phyloP scores from a whole-genome alignment of 1,284 basidiomycete species.

The Binderoboletus segoi region DNA sequence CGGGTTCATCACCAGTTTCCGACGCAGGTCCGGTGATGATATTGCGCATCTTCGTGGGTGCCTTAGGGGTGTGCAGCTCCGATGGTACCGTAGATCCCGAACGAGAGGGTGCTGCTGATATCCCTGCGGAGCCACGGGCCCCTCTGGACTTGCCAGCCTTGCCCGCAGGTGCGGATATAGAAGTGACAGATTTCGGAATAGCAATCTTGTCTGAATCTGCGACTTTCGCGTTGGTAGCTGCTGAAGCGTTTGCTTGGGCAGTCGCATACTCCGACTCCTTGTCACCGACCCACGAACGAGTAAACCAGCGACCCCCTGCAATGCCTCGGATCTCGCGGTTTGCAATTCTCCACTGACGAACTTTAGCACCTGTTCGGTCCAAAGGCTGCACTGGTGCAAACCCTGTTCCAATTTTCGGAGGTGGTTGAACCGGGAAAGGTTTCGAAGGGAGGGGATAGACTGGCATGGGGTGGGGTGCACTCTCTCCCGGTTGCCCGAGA shows the following conservation, averaged over 20 bases:
- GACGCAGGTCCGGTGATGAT: slow-evolving; percentile 48
- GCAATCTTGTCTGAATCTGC: slow-evolving; percentile 37
- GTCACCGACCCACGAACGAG: slow-evolving; percentile 74
- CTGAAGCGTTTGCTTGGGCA: slow-evolving; percentile 34
- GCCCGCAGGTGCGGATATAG: slow-evolving; percentile 44
- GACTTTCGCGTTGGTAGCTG: slow-evolving; percentile 30
- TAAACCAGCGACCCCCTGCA: slow-evolving; percentile 77
- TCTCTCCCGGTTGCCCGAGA: slow-evolving; percentile 56
- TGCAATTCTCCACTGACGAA: slow-evolving; percentile 70
- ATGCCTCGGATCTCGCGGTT: slow-evolving; percentile 77
- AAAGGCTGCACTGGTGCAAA: slow-evolving; percentile 66
- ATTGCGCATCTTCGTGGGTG: slow-evolving; percentile 61
- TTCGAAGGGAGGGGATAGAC: slow-evolving; percentile 75
- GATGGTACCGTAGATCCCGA: slow-evolving; percentile 48
- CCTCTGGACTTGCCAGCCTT: slow-evolving; percentile 45
- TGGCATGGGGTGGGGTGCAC: slow-evolving; percentile 64
- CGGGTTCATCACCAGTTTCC: slow-evolving; percentile 48
- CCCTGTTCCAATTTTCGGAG: slow-evolving; percentile 70
- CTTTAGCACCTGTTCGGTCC: slow-evolving; percentile 60
- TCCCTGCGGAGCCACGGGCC: slow-evolving; percentile 37
- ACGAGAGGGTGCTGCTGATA: slow-evolving; percentile 55
- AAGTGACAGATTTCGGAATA: slow-evolving; percentile 35
- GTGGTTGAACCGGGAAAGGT: slow-evolving; percentile 76
- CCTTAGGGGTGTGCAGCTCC: slow-evolving; percentile 45
- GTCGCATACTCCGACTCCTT: slow-evolving; percentile 67